Conservation (phyloP, 1,284 basidiomycete species). For the Boletellus deceptivus region DNA sequence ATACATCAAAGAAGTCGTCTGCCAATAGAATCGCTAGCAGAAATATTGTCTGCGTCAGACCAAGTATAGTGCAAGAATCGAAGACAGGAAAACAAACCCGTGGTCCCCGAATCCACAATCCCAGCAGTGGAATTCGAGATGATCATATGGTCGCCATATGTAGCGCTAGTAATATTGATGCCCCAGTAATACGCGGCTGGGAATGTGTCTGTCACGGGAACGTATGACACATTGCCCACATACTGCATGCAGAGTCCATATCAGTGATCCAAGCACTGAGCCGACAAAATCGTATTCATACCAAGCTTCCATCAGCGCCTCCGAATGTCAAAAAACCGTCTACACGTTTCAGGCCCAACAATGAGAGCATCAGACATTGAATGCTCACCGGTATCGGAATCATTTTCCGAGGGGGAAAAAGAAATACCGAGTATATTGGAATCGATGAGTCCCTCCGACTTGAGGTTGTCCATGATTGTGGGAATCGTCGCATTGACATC, state of each 20-base stretch:
- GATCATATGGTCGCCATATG: slow-evolving; percentile 15
- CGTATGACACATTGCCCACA: slow-evolving; percentile 6
- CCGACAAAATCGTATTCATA: slow-evolving; percentile 5
- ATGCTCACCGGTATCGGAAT: slow-evolving; percentile 21
- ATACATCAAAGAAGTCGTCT: slow-evolving; percentile 18
- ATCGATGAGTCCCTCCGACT: slow-evolving; percentile 17
- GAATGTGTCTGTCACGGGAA: slow-evolving; percentile 22
- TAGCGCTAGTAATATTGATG: slow-evolving; percentile 19
- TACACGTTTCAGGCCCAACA: not conserved
- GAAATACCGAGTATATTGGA: slow-evolving; percentile 23
- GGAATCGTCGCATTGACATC: slow-evolving; percentile 13
- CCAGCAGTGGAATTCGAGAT: slow-evolving; percentile 21
- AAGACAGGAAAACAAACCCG: slow-evolving; percentile 9
- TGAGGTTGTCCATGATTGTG: slow-evolving; percentile 28
- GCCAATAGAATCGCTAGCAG: slow-evolving; percentile 23
- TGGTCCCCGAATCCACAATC: slow-evolving; percentile 18
- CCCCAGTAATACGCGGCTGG: slow-evolving; percentile 26
- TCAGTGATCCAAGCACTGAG: not conserved
- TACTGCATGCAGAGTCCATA: not conserved
- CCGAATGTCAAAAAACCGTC: slow-evolving; percentile 30
- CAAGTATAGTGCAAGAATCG: not conserved
- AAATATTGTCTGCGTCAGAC: not conserved
- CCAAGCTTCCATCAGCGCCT: slow-evolving; percentile 20
- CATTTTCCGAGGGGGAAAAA: slow-evolving; percentile 22
- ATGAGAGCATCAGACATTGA: not conserved